A percentile compares a stretch with the other conserved stretches of the same genome.
Evolutionary conservation across 495 filamentous ascomycete genomes (phyloP).

Genomic region (Aspergillus conjunctus): DNA sequence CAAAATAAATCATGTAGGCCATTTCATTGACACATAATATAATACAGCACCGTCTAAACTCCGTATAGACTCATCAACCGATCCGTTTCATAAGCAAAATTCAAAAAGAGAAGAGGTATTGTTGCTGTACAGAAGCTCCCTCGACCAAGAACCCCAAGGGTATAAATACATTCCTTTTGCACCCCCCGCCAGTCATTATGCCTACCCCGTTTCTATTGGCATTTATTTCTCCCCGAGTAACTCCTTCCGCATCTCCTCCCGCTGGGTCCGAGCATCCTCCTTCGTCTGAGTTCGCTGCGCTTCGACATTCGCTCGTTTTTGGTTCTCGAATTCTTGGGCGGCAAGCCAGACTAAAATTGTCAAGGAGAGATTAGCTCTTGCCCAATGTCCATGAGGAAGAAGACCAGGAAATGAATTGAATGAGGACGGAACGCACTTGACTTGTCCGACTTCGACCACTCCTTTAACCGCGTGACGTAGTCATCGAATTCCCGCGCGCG

Average conservation of each 20-base stretch:
- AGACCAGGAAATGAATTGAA: neutral
- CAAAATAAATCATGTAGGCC: too few relatives aligned
- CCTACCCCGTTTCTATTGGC: too few relatives aligned
- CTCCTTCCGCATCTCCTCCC: constrained; percentile 60
- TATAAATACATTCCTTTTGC: neutral
- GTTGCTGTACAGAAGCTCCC: too few relatives aligned
- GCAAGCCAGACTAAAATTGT: constrained; percentile 68
- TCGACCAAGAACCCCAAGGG: too few relatives aligned
- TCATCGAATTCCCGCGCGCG: constrained; percentile 83
- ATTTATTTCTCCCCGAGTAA: constrained; percentile 40
- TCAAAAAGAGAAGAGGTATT: too few relatives aligned
- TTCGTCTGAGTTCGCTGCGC: constrained; percentile 55
- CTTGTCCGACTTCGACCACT: constrained; percentile 88
- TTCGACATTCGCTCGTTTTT: constrained; percentile 36
- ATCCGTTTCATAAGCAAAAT: too few relatives aligned
- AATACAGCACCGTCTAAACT: too few relatives aligned
- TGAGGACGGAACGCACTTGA: constrained; percentile 57
- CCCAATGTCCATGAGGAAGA: neutral
- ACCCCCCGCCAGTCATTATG: too few relatives aligned
- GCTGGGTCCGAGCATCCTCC: constrained; percentile 53
- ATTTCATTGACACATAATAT: too few relatives aligned
- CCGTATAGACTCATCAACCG: too few relatives aligned
- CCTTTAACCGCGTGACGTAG: constrained; percentile 79
- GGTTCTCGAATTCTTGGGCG: constrained; percentile 64
- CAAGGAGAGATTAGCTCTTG: neutral